These are phyloP conservation scores for Psilocybe mexicana DNA, from an alignment of 1,284 basidiomycete genomes.

Conservation along the genomic window DNA sequence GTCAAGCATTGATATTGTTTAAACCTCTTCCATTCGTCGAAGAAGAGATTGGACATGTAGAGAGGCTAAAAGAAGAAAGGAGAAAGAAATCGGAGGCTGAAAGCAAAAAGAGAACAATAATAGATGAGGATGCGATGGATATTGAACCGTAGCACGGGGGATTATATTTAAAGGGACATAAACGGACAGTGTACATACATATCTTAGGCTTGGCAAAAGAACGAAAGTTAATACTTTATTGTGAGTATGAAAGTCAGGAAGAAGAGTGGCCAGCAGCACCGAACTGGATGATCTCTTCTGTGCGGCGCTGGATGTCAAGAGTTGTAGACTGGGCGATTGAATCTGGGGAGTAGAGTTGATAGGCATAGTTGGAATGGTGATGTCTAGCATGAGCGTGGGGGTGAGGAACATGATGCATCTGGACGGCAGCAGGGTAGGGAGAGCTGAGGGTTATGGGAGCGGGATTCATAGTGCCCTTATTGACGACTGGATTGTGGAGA, in stretches of 20 bases:
- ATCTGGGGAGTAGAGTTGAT: constrained; percentile 9
- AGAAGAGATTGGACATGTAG: constrained; percentile 10
- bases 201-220: constrained; percentile 13
- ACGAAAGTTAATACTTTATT: constrained; percentile 10
- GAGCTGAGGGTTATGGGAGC: constrained; percentile 48
- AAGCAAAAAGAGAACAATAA: neutral
- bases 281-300: constrained; percentile 52
- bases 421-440: constrained; percentile 45
- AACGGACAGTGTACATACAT: constrained; percentile 15
- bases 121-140: constrained; percentile 61
- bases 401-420: constrained; percentile 77
- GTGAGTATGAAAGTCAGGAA: constrained; percentile 14
- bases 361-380: constrained; percentile 50
- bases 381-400: constrained; percentile 73
- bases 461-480: constrained; percentile 32
- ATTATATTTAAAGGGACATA: constrained; percentile 6
- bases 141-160: constrained; percentile 37
- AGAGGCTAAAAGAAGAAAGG: constrained; percentile 18
- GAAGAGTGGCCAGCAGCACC: constrained; percentile 35
- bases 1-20: constrained; percentile 62
- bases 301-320: constrained; percentile 42
- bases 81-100: constrained; percentile 15
- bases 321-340: constrained; percentile 33
- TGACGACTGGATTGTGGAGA: constrained; percentile 22
- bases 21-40: constrained; percentile 38